Evolutionary conservation across 148 eudicot species (phyloP), one percentile per base, ranked within the genome.

Genomic region (Silene uniflora): DNA sequence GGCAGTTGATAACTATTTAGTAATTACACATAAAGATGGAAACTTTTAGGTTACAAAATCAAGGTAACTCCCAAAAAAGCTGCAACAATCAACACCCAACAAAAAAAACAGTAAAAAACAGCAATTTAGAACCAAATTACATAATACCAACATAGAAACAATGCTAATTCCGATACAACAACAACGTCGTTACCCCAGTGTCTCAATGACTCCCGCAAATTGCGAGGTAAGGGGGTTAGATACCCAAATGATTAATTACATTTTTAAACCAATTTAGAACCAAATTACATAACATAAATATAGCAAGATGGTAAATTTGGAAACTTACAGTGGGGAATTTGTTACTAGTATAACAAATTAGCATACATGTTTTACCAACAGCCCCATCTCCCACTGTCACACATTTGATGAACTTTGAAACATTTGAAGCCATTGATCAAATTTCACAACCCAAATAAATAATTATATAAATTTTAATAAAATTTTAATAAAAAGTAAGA

Each of bases 321-420:
- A 25, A 72, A 79, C 91, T 83, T 63, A 89, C 93, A 83, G 96
- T 91, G 70, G 96, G 96, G 61, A 91, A 91, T 83, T 89, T 91
- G 85, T 91, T 89, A 79, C 91, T 89, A 54, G 96, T 89, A 60
- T 89, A 91, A 78, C 96, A 91, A 70, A 91, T 91, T 49, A 91
- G 81, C 96, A 91, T 89, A 83, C 96, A 89, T 81, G 96, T 91
- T 73, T 91, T 91, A 35, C 93, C 93, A 71, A 88, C 93, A 82
- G 96, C 93, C 6, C 96, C 96, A 85, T 91, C 96, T 75, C 96
- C 96, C 12, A 91, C 96, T 35, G 96, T 91, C 21, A 91, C 96
- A 81, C 96, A 91, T 80, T 91, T 91, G 85, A 91, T 91, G 78
- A 91, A 91, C 78, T 78, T 91, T 76, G 91, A 86, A 62, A 80